Evolutionary conservation across 495 filamentous ascomycete genomes (phyloP).

Genomic region (Talaromyces trachyspermus): DNA sequence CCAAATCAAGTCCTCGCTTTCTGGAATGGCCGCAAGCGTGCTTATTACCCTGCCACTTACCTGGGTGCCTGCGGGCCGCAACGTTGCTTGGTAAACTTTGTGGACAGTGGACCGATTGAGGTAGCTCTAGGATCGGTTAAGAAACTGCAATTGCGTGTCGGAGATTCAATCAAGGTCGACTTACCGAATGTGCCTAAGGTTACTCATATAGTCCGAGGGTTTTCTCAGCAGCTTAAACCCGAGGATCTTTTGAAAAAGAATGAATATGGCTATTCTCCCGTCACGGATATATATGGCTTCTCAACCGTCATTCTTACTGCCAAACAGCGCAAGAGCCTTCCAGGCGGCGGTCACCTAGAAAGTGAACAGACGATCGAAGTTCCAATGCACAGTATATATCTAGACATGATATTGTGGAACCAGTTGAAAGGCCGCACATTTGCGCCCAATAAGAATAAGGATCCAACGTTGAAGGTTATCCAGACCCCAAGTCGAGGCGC

Average conservation of each 20-base stretch:
- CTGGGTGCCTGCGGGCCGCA: conserved; percentile 32
- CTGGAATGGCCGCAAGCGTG: conserved; percentile 42
- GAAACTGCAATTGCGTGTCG: conserved; percentile 38
- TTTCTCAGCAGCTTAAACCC: conserved; percentile 30
- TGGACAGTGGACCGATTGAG: conserved; percentile 36
- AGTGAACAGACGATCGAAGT: conserved; percentile 33
- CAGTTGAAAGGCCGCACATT: conserved; percentile 38
- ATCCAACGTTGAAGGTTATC: conserved; percentile 17
- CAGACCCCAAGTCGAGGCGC: conserved; percentile 36
- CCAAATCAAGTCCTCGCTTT: conserved; percentile 44
- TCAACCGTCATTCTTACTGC: conserved; percentile 32
- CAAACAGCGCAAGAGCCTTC: conserved; percentile 42
- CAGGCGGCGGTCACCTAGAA: conserved; percentile 20
- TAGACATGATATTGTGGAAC: conserved; percentile 45
- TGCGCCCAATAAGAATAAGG: conserved; percentile 18
- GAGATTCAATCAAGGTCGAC: conserved; percentile 47
- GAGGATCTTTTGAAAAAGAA: conserved; percentile 25
- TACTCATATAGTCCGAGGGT: conserved; percentile 38
- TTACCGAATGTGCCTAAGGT: conserved; percentile 37
- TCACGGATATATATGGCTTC: conserved; percentile 42
- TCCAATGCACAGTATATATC: conserved; percentile 39
- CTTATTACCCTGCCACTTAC: conserved; percentile 46
- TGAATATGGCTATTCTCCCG: conserved; percentile 21
- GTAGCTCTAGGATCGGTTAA: conserved; percentile 37
- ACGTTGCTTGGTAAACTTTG: conserved; percentile 41